Evolutionary conservation across 768 basidiomycete genomes (phyloP).

Genomic region (Rhizopogon vesiculosus): DNA sequence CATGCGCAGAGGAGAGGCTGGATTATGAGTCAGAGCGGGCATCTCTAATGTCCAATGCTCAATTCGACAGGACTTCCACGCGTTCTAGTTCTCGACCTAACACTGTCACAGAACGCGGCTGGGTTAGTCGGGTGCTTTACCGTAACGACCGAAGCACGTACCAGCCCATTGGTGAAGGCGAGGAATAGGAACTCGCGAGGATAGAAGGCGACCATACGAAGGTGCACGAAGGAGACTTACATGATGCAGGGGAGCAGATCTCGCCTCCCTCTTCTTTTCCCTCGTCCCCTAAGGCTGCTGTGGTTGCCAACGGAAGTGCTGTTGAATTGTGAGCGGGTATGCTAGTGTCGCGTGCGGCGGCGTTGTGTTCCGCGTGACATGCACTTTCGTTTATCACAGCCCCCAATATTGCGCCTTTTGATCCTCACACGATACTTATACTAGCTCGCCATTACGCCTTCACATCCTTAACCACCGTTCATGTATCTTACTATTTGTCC

Average conservation of each 20-base stretch:
- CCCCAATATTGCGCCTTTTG: slow-evolving; percentile 10
- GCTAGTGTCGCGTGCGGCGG: slow-evolving; percentile 4
- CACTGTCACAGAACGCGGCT: slow-evolving; percentile 28
- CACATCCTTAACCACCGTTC: neutral
- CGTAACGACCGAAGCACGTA: slow-evolving; percentile 39
- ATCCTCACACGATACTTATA: slow-evolving; percentile 20
- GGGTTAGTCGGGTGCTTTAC: slow-evolving; percentile 49
- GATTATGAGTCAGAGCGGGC: slow-evolving; percentile 65
- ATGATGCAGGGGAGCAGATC: slow-evolving; percentile 9
- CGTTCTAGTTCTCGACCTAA: slow-evolving; percentile 21
- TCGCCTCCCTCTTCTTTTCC: slow-evolving; percentile 10
- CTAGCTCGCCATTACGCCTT: slow-evolving; percentile 3
- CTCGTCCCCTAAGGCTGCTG: slow-evolving; percentile 5
- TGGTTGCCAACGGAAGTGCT: slow-evolving; percentile 5
- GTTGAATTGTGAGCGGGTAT: slow-evolving; percentile 4
- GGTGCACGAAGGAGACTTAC: slow-evolving; percentile 20
- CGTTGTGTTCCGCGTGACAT: slow-evolving; percentile 2
- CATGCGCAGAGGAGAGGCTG: slow-evolving; percentile 45
- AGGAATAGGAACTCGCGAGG: slow-evolving; percentile 58
- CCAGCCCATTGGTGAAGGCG: slow-evolving; percentile 40
- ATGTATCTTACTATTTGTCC: slow-evolving; percentile 10
- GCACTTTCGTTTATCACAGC: slow-evolving; percentile 7
- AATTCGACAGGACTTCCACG: slow-evolving; percentile 35
- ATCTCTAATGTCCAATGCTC: slow-evolving; percentile 42
- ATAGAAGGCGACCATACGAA: slow-evolving; percentile 32